phyloP scores from a whole-genome alignment of 768 basidiomycete species.

The Suillus variegatus region DNA sequence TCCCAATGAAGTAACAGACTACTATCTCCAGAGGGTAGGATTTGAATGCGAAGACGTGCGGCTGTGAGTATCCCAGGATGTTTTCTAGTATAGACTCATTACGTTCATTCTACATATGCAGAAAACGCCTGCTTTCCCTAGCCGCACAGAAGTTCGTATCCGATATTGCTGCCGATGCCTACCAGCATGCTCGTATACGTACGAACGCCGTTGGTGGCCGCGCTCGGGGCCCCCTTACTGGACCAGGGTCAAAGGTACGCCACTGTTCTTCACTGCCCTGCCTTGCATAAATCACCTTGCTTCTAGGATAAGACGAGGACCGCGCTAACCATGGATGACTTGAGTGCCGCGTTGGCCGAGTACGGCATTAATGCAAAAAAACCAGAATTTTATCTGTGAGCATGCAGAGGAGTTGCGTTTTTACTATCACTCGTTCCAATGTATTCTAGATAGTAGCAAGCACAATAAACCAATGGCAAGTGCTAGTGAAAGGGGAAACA shows the following conservation, averaged over 20 bases:
- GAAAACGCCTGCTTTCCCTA: constrained; percentile 91
- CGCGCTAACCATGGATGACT: constrained; percentile 95
- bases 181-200: constrained; percentile 95
- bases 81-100: constrained; percentile 7
- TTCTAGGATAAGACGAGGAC: constrained; percentile 87
- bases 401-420: not conserved
- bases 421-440: not conserved
- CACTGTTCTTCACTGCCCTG: not conserved
- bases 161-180: constrained; percentile 95
- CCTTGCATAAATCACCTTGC: constrained; percentile 6
- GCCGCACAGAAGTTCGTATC: constrained; percentile 98
- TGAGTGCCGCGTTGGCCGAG: constrained; percentile 90
- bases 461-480: not conserved
- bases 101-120: constrained; percentile 30
- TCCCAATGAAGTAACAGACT: constrained; percentile 96
- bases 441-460: constrained; percentile 3
- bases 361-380: constrained; percentile 95
- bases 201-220: constrained; percentile 83
- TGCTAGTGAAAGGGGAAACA: not conserved
- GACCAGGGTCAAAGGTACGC: constrained; percentile 66
- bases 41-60: constrained; percentile 95
- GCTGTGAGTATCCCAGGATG: constrained; percentile 58
- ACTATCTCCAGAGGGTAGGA: constrained; percentile 93
- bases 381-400: constrained; percentile 87
- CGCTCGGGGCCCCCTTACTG: constrained; percentile 53